Conservation (phyloP, 345 rosid genomes). For the Dimocarpus longan region DNA sequence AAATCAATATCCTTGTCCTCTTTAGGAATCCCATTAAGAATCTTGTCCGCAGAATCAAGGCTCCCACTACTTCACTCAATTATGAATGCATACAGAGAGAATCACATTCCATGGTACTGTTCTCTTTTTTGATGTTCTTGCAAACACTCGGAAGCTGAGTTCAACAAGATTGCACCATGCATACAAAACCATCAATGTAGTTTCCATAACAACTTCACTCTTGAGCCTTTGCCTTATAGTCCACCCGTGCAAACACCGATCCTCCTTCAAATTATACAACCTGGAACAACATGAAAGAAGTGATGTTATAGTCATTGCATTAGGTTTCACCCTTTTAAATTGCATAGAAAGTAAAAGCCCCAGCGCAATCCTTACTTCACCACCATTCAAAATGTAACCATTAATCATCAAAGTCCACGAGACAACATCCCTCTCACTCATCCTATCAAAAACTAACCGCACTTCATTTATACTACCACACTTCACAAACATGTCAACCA, state of each 20-base stretch:
- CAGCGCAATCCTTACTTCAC: conserved; percentile 48
- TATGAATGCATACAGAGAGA: conserved; percentile 56
- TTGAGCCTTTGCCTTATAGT: conserved; percentile 53
- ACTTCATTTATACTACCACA: conserved; percentile 64
- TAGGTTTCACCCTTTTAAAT: conserved; percentile 50
- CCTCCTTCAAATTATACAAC: conserved; percentile 47
- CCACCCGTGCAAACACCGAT: conserved; percentile 79
- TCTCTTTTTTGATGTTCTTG: conserved; percentile 46
- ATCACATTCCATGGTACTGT: conserved; percentile 77
- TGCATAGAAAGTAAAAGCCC: conserved; percentile 57
- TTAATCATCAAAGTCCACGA: conserved; percentile 72
- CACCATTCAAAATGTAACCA: conserved; percentile 43
- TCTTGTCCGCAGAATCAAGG: conserved; percentile 52
- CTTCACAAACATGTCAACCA: conserved; percentile 69
- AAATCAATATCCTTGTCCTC: conserved; percentile 48
- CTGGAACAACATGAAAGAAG: conserved; percentile 69
- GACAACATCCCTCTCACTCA: conserved; percentile 58
- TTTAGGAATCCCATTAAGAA: conserved; percentile 46
- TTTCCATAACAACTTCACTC: conserved; percentile 53
- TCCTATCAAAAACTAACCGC: conserved; percentile 52
- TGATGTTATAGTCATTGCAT: conserved; percentile 61
- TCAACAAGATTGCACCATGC: conserved; percentile 64
- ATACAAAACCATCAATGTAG: conserved; percentile 85
- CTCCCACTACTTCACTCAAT: conserved; percentile 41
- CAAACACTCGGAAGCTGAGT: conserved; percentile 58